Evolutionary conservation across 2,329 filamentous ascomycete species (phyloP).

Genomic region (Cladosporium halotolerans): DNA sequence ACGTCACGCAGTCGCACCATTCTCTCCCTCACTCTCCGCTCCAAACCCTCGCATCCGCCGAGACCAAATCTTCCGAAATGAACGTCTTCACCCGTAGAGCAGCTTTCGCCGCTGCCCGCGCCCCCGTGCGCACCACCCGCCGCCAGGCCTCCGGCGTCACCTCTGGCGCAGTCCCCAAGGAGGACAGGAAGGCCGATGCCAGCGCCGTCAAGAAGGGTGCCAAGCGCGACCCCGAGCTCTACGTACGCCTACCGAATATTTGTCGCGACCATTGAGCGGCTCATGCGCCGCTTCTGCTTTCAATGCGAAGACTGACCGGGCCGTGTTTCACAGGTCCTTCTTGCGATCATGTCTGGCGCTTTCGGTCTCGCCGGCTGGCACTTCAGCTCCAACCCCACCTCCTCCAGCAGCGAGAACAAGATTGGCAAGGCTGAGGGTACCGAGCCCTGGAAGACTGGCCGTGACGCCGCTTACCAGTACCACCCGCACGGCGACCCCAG

Average conservation of each 20-base stretch:
- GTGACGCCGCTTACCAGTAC: constrained; percentile 57
- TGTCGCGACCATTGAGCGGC: neutral
- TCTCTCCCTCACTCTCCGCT: constrained; percentile 1
- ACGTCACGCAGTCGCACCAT: neutral
- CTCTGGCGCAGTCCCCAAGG: constrained; percentile 23
- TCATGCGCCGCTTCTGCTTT: constrained; percentile 34
- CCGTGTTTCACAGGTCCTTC: constrained; percentile 49
- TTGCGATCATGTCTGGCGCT: constrained; percentile 82
- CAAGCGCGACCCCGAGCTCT: constrained; percentile 67
- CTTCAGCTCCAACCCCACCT: constrained; percentile 80
- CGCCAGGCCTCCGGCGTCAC: constrained; percentile 36
- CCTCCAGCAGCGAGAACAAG: constrained; percentile 69
- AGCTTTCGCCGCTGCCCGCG: constrained; percentile 41
- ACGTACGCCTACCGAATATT: constrained; percentile 45
- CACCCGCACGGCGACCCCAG: constrained; percentile 74
- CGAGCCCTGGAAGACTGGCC: constrained; percentile 83
- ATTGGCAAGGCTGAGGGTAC: constrained; percentile 68
- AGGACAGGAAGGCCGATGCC: constrained; percentile 6
- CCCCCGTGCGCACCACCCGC: constrained; percentile 25
- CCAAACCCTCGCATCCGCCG: constrained; percentile 5
- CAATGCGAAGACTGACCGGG: constrained; percentile 35
- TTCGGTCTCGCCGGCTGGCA: constrained; percentile 87
- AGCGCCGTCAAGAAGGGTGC: constrained; percentile 39
- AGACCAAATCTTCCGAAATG: constrained; percentile 31
- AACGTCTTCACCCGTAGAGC: constrained; percentile 41